phyloP scores from a whole-genome alignment of 2,329 filamentous ascomycete genomes.

The Xylariaceae sp. region DNA sequence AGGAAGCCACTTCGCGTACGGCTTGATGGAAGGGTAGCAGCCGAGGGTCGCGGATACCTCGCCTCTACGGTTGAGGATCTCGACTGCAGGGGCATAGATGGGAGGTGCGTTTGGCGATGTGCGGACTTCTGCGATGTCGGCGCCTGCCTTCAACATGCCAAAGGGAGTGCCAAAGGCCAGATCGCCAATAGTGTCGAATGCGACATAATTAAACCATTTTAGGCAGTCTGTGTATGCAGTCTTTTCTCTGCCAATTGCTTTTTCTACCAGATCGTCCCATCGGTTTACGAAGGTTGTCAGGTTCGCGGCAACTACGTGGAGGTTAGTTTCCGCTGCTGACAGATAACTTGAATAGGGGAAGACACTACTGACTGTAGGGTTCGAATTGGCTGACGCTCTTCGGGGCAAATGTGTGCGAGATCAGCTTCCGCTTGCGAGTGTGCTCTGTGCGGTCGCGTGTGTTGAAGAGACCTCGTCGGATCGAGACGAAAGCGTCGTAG shows the following conservation, averaged over 20 bases:
- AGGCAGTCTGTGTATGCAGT: constrained; percentile 66
- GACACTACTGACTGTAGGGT: constrained; percentile 56
- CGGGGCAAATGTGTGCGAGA: constrained; percentile 79
- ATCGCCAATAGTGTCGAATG: constrained; percentile 50
- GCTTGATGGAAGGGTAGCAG: constrained; percentile 66
- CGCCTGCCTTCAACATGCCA: constrained; percentile 73
- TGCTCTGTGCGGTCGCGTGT: constrained; percentile 78
- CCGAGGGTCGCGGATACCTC: constrained; percentile 81
- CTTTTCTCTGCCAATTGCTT: constrained; percentile 41
- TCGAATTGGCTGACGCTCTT: constrained; percentile 82
- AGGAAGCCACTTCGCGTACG: constrained; percentile 73
- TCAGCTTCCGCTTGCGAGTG: constrained; percentile 80
- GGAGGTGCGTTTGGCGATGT: constrained; percentile 54
- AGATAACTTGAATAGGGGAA: background rate
- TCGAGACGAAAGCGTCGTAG: constrained; percentile 88
- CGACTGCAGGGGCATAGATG: constrained; percentile 70
- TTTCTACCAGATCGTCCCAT: constrained; percentile 59
- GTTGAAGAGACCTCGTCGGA: constrained; percentile 82
- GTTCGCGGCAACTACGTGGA: constrained; percentile 57
- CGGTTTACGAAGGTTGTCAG: constrained; percentile 66
- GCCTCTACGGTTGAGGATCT: constrained; percentile 82
- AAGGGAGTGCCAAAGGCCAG: constrained; percentile 72
- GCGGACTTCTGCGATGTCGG: constrained; percentile 70
- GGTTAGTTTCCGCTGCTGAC: background rate
- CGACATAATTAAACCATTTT: constrained; percentile 72